phyloP scores from a whole-genome alignment of 2,329 filamentous ascomycete genomes.

The Trichoderma asperellum region DNA sequence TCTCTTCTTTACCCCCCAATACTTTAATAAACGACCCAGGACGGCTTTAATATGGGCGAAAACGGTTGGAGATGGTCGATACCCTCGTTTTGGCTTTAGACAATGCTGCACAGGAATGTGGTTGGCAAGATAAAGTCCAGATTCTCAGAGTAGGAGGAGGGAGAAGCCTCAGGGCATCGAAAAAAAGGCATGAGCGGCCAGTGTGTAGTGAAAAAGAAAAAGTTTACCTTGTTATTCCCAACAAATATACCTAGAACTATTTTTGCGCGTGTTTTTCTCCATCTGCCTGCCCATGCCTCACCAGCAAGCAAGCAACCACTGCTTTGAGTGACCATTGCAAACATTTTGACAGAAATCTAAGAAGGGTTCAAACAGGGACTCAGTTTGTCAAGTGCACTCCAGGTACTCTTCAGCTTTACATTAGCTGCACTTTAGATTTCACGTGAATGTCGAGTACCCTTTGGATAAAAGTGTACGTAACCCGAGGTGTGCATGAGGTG shows the following conservation, averaged over 20 bases:
- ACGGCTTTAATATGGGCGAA: conserved; percentile 27
- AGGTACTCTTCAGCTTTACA: background rate
- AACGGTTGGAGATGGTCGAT: conserved; percentile 21
- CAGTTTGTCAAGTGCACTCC: background rate
- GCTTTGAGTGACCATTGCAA: background rate
- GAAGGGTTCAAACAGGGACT: too few relatives aligned
- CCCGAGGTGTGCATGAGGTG: too few relatives aligned
- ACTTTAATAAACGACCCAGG: conserved; percentile 28
- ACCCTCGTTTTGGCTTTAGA: conserved; percentile 24
- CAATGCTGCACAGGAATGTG: conserved; percentile 19
- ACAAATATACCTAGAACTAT: conserved; percentile 29
- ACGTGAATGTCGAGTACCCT: too few relatives aligned
- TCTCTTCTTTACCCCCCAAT: background rate
- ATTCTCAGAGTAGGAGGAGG: conserved; percentile 14
- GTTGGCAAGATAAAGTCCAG: conserved; percentile 3
- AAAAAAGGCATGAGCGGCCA: conserved; percentile 26
- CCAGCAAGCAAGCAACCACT: background rate
- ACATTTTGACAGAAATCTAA: background rate
- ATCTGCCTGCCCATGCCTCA: background rate
- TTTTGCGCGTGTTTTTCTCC: background rate
- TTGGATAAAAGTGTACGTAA: too few relatives aligned
- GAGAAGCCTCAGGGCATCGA: conserved; percentile 22
- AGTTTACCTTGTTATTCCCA: conserved; percentile 35
- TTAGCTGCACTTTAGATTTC: too few relatives aligned
- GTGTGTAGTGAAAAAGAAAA: conserved; percentile 29